Evolutionary conservation across 2,329 filamentous ascomycete species (phyloP).

Genomic region (Verticillium klebahnii): DNA sequence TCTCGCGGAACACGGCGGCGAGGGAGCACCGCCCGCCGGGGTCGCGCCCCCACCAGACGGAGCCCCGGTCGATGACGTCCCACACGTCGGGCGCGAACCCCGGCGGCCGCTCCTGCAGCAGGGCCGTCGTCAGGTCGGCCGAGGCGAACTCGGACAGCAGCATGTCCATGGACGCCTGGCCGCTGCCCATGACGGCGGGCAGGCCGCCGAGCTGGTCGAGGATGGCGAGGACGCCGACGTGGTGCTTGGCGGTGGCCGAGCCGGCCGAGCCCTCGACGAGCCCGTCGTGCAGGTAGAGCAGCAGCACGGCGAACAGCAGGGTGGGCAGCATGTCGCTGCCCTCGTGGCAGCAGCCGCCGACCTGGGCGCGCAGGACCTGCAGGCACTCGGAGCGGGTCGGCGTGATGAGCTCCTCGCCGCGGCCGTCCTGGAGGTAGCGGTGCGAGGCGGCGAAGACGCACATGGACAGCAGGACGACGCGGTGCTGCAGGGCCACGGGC

Average conservation of each 20-base stretch:
- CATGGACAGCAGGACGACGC: conserved; percentile 25
- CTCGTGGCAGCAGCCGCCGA: conserved; percentile 23
- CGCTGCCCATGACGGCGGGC: conserved; percentile 14
- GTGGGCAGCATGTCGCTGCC: conserved; percentile 24
- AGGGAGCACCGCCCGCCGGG: conserved; percentile 27
- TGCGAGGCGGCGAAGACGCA: conserved; percentile 27
- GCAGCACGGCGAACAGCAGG: conserved; percentile 32
- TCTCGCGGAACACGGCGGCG: conserved; percentile 26
- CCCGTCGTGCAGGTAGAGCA: conserved; percentile 36
- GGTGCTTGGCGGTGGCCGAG: conserved; percentile 19
- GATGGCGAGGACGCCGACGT: conserved; percentile 30
- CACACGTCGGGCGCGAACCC: conserved; percentile 31
- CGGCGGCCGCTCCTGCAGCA: conserved; percentile 31
- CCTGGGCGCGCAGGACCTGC: conserved; percentile 26
- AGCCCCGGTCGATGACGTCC: conserved; percentile 30
- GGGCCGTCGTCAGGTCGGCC: conserved; percentile 34
- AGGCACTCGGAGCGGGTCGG: conserved; percentile 23
- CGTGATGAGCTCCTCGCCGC: conserved; percentile 17
- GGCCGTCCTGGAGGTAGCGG: conserved; percentile 23
- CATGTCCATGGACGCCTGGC: conserved; percentile 26
- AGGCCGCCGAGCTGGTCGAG: conserved; percentile 25
- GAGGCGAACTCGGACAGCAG: conserved; percentile 39
- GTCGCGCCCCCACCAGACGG: conserved; percentile 37
- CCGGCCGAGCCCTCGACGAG: conserved; percentile 26
- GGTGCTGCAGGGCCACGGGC: conserved; percentile 23